These are phyloP conservation scores for Jatropha curcas DNA, from an alignment of 345 rosid species.

Conservation along the genomic window DNA sequence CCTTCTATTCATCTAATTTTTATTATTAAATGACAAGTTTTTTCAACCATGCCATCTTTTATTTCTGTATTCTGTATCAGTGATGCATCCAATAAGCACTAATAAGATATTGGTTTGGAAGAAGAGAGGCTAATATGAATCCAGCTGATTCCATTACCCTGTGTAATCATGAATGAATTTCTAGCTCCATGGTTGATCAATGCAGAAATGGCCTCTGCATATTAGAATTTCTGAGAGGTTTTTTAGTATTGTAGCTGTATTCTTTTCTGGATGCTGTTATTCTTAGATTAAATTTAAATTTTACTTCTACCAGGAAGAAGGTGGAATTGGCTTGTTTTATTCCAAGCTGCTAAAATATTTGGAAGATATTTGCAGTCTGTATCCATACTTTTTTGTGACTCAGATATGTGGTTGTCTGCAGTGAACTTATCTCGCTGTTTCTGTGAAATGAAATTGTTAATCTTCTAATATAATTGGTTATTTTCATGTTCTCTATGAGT, in stretches of 20 bases:
- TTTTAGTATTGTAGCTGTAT: background rate
- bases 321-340: background rate
- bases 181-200: background rate
- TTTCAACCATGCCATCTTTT: background rate
- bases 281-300: background rate
- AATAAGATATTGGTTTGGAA: background rate
- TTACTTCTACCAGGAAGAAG: background rate
- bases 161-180: background rate
- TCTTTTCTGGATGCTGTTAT: background rate
- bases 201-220: background rate
- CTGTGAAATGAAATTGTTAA: too few species aligned
- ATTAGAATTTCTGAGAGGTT: background rate
- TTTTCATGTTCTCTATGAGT: background rate
- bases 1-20: too few species aligned
- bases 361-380: background rate
- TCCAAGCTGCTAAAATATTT: background rate
- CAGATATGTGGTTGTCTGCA: background rate
- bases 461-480: too few species aligned
- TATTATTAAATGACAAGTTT: too few species aligned
- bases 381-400: background rate
- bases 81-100: background rate
- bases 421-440: background rate
- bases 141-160: background rate
- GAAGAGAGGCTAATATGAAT: background rate
- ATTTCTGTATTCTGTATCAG: background rate